Percentiles rank a stretch among this genome's conserved stretches.
phyloP scores from a whole-genome alignment of 2,329 filamentous ascomycete species.

The Sporothrix brasiliensis region DNA sequence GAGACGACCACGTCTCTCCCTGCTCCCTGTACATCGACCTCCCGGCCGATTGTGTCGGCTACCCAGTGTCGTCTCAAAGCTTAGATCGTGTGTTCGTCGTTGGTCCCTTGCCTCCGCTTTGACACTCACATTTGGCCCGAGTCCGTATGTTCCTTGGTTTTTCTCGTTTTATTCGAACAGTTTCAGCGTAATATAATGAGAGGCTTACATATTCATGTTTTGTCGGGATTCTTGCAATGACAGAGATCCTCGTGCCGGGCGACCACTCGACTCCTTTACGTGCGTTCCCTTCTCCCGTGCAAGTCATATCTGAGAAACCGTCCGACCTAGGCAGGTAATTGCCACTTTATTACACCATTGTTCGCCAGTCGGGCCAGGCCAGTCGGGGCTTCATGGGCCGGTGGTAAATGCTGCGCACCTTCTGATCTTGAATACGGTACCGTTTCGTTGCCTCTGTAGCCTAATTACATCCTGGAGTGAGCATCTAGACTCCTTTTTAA shows the following conservation, averaged over 20 bases:
- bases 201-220: background rate
- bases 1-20: background rate
- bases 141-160: no score
- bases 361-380: background rate
- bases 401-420: slow-evolving; percentile 26
- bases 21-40: background rate
- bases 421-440: background rate
- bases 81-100: background rate
- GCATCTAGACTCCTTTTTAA: background rate
- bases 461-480: background rate
- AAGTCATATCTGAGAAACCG: background rate
- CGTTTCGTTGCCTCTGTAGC: background rate
- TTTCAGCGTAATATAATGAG: background rate
- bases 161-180: background rate
- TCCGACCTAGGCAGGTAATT: background rate
- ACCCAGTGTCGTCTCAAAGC: background rate
- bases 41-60: background rate
- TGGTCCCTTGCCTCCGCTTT: no score
- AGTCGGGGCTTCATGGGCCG: background rate
- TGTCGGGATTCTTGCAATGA: background rate
- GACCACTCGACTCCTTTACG: background rate
- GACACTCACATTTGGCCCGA: no score
- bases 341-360: slow-evolving; percentile 11
- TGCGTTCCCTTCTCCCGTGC: slow-evolving; percentile 17
- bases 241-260: background rate